A percentile compares a stretch with the other conserved stretches of the same genome.
phyloP scores from a whole-genome alignment of 202 grass and related monocot species.

The Musa balbisiana region DNA sequence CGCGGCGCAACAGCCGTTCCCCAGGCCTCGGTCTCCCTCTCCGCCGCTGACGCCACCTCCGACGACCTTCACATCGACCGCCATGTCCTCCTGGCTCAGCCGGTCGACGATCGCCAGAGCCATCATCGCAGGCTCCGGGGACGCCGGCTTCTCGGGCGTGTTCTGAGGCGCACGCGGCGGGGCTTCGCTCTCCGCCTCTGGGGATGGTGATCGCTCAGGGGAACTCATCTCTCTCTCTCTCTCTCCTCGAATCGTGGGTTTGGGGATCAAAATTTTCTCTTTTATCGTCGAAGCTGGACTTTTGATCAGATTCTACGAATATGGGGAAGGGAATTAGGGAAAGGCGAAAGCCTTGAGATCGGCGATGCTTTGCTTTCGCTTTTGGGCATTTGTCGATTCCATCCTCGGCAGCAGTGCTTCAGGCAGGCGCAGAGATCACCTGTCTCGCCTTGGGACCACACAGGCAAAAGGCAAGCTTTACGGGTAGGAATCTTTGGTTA shows the following conservation, averaged over 20 bases:
- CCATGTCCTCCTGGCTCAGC: slow-evolving; percentile 30
- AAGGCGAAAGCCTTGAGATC: too few relatives aligned
- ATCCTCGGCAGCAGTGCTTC: too few relatives aligned
- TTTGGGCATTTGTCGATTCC: too few relatives aligned
- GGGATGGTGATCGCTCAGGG: neutral
- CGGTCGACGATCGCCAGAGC: slow-evolving; percentile 52
- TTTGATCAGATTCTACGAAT: too few relatives aligned
- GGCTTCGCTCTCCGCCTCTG: slow-evolving; percentile 4
- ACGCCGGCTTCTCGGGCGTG: neutral
- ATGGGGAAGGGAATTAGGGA: too few relatives aligned
- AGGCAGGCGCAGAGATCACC: too few relatives aligned
- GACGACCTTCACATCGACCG: neutral
- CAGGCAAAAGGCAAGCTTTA: too few relatives aligned
- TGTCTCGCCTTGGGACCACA: too few relatives aligned
- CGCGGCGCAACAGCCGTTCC: neutral
- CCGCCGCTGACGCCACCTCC: slow-evolving; percentile 1
- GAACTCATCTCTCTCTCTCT: neutral
- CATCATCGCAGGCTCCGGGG: slow-evolving; percentile 12
- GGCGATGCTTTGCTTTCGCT: too few relatives aligned
- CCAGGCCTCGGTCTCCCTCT: neutral
- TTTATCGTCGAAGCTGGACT: neutral
- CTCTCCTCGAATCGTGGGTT: neutral
- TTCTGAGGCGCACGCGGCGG: neutral
- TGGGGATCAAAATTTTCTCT: neutral
- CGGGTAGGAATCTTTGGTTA: too few relatives aligned